Evolutionary conservation across 441 rosid genomes (phyloP).

Genomic region (Euphorbia schlechtendalii): DNA sequence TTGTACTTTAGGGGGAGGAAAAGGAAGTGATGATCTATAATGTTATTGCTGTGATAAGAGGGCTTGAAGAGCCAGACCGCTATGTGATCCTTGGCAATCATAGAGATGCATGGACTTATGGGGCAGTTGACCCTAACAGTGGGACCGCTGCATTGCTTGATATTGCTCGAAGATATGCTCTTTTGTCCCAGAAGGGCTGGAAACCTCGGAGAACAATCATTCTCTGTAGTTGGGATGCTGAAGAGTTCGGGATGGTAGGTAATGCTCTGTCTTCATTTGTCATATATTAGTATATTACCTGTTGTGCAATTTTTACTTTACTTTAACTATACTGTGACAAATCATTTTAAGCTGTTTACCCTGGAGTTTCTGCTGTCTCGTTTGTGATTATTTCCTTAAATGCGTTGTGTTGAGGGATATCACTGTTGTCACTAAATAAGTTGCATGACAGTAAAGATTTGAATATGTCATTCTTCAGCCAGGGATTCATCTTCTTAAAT

Average conservation of each 20-base stretch:
- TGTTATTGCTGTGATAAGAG: slow-evolving; percentile 61
- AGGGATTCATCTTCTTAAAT: neutral
- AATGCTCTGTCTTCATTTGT: slow-evolving; percentile 22
- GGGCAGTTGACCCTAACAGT: slow-evolving; percentile 96
- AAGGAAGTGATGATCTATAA: slow-evolving; percentile 49
- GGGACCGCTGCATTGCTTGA: slow-evolving; percentile 95
- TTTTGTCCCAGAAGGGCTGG: slow-evolving; percentile 66
- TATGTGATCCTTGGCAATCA: slow-evolving; percentile 83
- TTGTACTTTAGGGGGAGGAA: slow-evolving; percentile 54
- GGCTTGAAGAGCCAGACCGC: slow-evolving; percentile 74
- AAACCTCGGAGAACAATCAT: slow-evolving; percentile 78
- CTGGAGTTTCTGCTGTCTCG: neutral
- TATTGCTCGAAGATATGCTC: slow-evolving; percentile 62
- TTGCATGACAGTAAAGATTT: neutral
- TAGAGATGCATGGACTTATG: slow-evolving; percentile 96
- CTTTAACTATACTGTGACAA: neutral
- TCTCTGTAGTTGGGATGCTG: slow-evolving; percentile 94
- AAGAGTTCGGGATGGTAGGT: slow-evolving; percentile 97
- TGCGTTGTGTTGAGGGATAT: neutral
- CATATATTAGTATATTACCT: too few relatives aligned
- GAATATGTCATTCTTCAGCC: neutral
- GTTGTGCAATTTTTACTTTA: neutral
- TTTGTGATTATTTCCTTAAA: neutral
- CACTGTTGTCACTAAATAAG: neutral
- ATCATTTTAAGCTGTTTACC: neutral